Conservation (phyloP, 495 filamentous ascomycete genomes). For the Evansstolkia leycettana region DNA sequence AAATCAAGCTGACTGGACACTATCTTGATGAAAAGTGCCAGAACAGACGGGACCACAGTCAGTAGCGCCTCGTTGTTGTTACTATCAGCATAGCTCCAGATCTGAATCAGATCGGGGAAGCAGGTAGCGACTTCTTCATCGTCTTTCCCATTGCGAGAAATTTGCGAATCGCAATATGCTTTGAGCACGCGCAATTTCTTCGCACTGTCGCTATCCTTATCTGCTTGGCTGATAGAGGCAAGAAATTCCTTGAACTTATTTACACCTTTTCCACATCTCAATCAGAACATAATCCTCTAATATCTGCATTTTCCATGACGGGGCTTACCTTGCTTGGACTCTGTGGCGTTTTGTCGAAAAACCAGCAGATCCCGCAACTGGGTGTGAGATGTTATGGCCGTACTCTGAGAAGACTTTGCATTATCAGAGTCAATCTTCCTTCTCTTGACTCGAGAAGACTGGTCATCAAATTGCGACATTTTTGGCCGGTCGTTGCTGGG, state of each 20-base stretch:
- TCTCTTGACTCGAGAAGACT: constrained; percentile 22
- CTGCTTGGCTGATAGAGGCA: constrained; percentile 42
- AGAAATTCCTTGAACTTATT: constrained; percentile 69
- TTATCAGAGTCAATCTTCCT: constrained; percentile 25
- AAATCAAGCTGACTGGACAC: constrained; percentile 60
- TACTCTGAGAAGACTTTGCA: constrained; percentile 5
- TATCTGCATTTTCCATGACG: constrained; percentile 1
- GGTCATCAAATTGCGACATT: constrained; percentile 15
- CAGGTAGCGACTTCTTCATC: constrained; percentile 46
- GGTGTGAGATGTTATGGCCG: constrained; percentile 42
- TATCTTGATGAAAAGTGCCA: constrained; percentile 64
- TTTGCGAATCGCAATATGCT: constrained; percentile 60
- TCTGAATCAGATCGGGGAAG: constrained; percentile 62
- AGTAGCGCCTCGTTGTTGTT: constrained; percentile 62
- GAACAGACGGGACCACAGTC: constrained; percentile 59
- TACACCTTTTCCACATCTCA: constrained; percentile 40
- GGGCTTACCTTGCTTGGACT: constrained; percentile 56
- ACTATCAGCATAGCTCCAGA: constrained; percentile 63
- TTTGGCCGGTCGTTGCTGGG: constrained; percentile 1
- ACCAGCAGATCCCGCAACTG: constrained; percentile 52
- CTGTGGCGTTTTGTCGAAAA: constrained; percentile 50
- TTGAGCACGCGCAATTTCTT: constrained; percentile 50
- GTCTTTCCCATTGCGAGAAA: constrained; percentile 38
- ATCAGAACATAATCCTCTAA: not conserved
- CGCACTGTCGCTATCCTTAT: constrained; percentile 33